Percentiles rank a stretch among this genome's conserved stretches.
These are phyloP conservation scores for Aspergillus avenaceus DNA, from an alignment of 495 filamentous ascomycete species.

Conservation along the genomic window DNA sequence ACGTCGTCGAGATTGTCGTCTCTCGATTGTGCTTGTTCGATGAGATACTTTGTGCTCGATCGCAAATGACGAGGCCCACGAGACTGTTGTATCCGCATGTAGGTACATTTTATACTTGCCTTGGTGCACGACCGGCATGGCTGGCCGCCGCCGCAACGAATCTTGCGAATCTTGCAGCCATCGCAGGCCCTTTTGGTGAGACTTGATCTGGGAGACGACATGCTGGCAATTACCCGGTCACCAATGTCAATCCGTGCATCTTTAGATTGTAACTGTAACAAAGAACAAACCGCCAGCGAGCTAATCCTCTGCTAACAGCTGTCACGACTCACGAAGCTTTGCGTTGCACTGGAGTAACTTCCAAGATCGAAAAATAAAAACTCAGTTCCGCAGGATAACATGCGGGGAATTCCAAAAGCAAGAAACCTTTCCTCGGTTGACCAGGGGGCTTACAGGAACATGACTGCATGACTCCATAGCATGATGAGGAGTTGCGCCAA, in stretches of 20 bases:
- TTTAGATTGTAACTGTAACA: no score
- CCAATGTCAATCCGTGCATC: not conserved
- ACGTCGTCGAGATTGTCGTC: not conserved
- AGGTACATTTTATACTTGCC: slow-evolving; percentile 35
- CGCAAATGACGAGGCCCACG: slow-evolving; percentile 34
- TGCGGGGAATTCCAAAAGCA: not conserved
- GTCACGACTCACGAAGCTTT: no score
- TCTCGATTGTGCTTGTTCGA: slow-evolving; percentile 14
- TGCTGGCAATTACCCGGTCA: not conserved
- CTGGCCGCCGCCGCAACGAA: slow-evolving; percentile 22
- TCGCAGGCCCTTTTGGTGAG: slow-evolving; percentile 29
- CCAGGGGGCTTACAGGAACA: not conserved
- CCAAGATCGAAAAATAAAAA: no score
- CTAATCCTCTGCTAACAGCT: no score
- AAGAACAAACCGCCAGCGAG: no score
- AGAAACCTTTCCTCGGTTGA: not conserved
- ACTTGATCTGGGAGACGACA: slow-evolving; percentile 7
- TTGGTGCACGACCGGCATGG: slow-evolving; percentile 27
- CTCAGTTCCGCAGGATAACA: no score
- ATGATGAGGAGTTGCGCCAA: not conserved
- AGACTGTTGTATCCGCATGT: slow-evolving; percentile 26
- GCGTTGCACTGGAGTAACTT: no score
- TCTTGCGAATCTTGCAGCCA: slow-evolving; percentile 30
- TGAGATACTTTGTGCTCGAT: slow-evolving; percentile 21
- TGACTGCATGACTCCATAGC: no score